These are phyloP conservation scores for Colletotrichum sidae DNA, from an alignment of 2,329 filamentous ascomycete species.

Conservation along the genomic window DNA sequence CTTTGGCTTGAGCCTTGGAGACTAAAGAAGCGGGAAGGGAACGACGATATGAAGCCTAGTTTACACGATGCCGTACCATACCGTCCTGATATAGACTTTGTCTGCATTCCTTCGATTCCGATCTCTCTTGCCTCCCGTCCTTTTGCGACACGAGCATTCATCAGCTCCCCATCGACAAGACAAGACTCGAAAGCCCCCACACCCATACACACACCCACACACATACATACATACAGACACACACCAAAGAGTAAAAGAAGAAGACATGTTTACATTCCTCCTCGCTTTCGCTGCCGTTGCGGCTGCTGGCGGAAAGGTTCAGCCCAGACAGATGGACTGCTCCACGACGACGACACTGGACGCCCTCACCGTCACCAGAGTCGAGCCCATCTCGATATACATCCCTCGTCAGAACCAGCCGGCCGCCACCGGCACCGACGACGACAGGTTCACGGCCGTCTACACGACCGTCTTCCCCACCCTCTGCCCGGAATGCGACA, in stretches of 20 bases:
- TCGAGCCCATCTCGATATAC: conserved; percentile 32
- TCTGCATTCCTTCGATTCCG: conserved; percentile 30
- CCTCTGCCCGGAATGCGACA: conserved; percentile 24
- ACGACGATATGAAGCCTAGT: conserved; percentile 11
- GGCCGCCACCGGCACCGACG: conserved; percentile 16
- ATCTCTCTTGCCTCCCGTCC: neutral
- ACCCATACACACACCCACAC: too few relatives aligned
- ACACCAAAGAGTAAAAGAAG: too few relatives aligned
- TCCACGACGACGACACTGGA: conserved; percentile 28
- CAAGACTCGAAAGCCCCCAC: too few relatives aligned
- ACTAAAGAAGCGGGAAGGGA: neutral
- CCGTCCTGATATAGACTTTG: conserved; percentile 36
- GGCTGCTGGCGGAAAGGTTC: conserved; percentile 13
- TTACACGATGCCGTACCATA: neutral
- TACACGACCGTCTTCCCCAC: conserved; percentile 32
- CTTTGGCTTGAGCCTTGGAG: conserved; percentile 8
- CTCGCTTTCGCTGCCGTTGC: conserved; percentile 26
- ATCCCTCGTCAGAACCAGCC: conserved; percentile 14
- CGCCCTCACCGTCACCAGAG: conserved; percentile 34
- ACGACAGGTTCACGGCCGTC: conserved; percentile 23
- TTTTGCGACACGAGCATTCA: conserved; percentile 10
- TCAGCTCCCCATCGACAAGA: too few relatives aligned
- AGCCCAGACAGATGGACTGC: conserved; percentile 27
- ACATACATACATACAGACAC: too few relatives aligned
- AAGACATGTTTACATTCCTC: conserved; percentile 25